Evolutionary conservation across 768 basidiomycete genomes (phyloP), one percentile per base, ranked within the genome.

Genomic region (Austroboletus eburneus): DNA sequence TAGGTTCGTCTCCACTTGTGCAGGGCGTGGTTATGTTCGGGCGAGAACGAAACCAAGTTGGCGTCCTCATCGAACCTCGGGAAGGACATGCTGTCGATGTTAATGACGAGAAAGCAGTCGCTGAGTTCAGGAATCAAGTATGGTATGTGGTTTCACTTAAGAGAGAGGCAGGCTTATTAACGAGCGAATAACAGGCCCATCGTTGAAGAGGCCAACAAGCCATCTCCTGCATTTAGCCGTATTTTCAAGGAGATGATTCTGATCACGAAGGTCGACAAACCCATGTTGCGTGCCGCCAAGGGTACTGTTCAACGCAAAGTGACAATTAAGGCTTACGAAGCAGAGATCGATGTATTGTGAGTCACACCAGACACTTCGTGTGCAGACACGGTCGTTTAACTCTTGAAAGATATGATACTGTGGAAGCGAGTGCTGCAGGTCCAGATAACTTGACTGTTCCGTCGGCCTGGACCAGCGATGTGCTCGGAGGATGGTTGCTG

Each of bases 241-340:
- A 63, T 74, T 18, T 74, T 71, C 64, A 73, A 73, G 55, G 71
- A 77, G 52, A 75, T 77, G 75, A 75, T 78, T 37, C 27, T 77
- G 9, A 50, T 77, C n/a, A 58, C 73, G 1, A 52, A 57, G 0
- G 52, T 69, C 23, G 61, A 54, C 0, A 72, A 72, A 49, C 76
- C 75, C 0, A 52, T 78, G 6, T 57, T 63, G 14, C 64, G 70
- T 33, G 64, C 73, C 2, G 66, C 58, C 0, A 65, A 65, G 34
- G 63, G 58, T 20, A 61, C 55, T 3, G 47, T 57, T 13, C 55
- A 51, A 29, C 48, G 52, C 22, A 51, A 62, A 25, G 46, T 36
- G 1, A 46, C 49, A 0, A 12, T 62, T 9, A 52, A 57, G 5
- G 46, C 17, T 3, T 65, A 65, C 27, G 34, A 18, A 16, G n/a